A percentile compares a stretch with the other conserved stretches of the same genome.
Evolutionary conservation across 106 monocot genomes (phyloP).

Genomic region (Posidonia australis): DNA sequence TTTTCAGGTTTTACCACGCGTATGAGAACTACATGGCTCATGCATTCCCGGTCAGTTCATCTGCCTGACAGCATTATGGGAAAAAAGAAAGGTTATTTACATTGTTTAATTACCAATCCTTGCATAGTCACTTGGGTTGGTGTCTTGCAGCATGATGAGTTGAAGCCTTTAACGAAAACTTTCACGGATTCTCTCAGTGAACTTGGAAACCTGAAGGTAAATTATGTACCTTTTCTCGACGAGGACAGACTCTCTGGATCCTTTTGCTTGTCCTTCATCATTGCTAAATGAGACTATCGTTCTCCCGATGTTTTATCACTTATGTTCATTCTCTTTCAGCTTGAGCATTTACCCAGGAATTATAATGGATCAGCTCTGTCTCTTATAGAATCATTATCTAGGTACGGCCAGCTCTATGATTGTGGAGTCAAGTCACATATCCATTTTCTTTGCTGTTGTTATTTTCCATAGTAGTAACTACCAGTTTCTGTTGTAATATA

Average conservation of each 20-base stretch:
- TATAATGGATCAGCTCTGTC: conserved; percentile 83
- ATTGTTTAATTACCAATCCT: background rate
- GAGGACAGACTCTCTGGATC: background rate
- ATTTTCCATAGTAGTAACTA: too few relatives aligned
- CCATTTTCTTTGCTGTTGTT: too few relatives aligned
- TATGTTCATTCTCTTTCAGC: conserved; percentile 35
- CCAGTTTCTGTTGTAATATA: too few relatives aligned
- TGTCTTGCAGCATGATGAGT: conserved; percentile 80
- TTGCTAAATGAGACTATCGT: background rate
- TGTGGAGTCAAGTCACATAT: background rate
- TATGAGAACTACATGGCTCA: conserved; percentile 86
- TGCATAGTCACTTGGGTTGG: conserved; percentile 1
- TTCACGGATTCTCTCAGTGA: conserved; percentile 88
- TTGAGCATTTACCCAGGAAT: conserved; percentile 65
- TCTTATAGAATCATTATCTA: conserved; percentile 82
- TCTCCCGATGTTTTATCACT: background rate
- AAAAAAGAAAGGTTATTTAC: background rate
- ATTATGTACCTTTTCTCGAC: background rate
- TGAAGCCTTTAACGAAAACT: conserved; percentile 65
- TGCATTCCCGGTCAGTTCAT: conserved; percentile 82
- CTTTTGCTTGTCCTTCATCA: background rate
- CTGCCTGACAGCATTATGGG: background rate
- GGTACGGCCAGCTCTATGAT: conserved; percentile 27
- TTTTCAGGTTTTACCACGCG: conserved; percentile 96
- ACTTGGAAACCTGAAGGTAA: conserved; percentile 89